These are phyloP conservation scores for Megacollybia marginata DNA, from an alignment of 768 basidiomycete species.

Conservation along the genomic window DNA sequence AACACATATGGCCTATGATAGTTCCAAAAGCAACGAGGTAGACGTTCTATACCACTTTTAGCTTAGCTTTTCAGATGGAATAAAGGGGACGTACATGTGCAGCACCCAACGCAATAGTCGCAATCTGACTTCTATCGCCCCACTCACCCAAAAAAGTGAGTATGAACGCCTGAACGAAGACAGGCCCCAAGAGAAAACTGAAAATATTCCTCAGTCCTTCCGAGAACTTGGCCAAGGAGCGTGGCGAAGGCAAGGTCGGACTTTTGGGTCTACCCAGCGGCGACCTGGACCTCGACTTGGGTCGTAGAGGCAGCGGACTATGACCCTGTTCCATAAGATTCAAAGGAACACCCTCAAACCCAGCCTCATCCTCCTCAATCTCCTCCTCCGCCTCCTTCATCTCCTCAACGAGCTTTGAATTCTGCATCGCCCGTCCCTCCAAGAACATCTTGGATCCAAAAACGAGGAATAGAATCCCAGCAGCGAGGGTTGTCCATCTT, in stretches of 20 bases:
- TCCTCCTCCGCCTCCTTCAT: constrained; percentile 96
- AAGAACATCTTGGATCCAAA: constrained; percentile 88
- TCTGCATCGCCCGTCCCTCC: constrained; percentile 77
- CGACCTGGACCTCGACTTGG: neutral
- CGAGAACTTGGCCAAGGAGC: constrained; percentile 9
- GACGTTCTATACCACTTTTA: constrained; percentile 57
- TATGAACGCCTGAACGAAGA: constrained; percentile 92
- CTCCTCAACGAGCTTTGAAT: constrained; percentile 86
- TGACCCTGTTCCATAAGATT: constrained; percentile 73
- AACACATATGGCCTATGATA: constrained; percentile 74
- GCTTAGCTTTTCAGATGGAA: neutral
- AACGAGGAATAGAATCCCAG: constrained; percentile 78
- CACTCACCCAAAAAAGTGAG: constrained; percentile 98
- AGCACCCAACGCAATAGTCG: constrained; percentile 92
- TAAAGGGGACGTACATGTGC: constrained; percentile 61
- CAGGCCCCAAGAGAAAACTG: constrained; percentile 78
- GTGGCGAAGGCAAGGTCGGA: neutral
- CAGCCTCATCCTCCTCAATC: constrained; percentile 74
- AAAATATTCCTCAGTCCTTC: constrained; percentile 81
- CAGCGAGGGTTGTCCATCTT: constrained; percentile 61
- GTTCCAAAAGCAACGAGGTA: constrained; percentile 89
- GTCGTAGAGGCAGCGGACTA: constrained; percentile 4
- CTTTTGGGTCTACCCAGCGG: constrained; percentile 1
- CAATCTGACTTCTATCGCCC: constrained; percentile 97
- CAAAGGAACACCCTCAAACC: constrained; percentile 53